Evolutionary conservation across 2,329 filamentous ascomycete genomes (phyloP).

Genomic region (Stagonosporopsis tanaceti): DNA sequence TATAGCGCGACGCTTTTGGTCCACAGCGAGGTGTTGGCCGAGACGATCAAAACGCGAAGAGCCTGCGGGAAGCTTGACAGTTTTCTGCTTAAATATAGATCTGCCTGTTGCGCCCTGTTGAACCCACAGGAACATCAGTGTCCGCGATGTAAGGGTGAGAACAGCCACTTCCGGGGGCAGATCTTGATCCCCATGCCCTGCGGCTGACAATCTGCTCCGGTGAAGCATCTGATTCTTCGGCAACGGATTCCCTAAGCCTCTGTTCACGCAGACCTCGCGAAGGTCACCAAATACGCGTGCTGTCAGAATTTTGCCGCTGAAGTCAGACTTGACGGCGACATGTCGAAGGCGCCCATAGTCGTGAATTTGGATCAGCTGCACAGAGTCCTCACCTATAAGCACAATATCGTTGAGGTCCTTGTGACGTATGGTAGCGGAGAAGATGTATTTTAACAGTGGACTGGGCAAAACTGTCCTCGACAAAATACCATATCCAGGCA

Average conservation of each 20-base stretch:
- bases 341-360: conserved; percentile 75
- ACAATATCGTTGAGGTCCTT: conserved; percentile 79
- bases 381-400: conserved; percentile 81
- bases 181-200: conserved; percentile 30
- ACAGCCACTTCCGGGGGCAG: conserved; percentile 80
- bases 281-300: conserved; percentile 74
- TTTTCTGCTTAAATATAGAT: conserved; percentile 68
- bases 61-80: conserved; percentile 66
- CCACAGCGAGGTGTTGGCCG: conserved; percentile 75
- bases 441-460: conserved; percentile 76
- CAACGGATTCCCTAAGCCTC: conserved; percentile 29
- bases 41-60: conserved; percentile 62
- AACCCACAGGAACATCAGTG: conserved; percentile 80
- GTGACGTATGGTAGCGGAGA: conserved; percentile 80
- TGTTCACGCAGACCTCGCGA: conserved; percentile 29
- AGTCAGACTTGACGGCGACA: conserved; percentile 79
- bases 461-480: conserved; percentile 81
- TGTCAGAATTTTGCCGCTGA: conserved; percentile 79
- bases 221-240: conserved; percentile 24
- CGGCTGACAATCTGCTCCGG: conserved; percentile 23
- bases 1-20: conserved; percentile 71
- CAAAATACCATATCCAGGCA: conserved; percentile 73
- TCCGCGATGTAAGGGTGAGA: conserved; percentile 75
- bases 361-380: conserved; percentile 80
- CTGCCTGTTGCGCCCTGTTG: conserved; percentile 53